Percentiles rank a stretch among this genome's conserved stretches.
phyloP scores from a whole-genome alignment of 495 filamentous ascomycete species.

The Aspergillus steynii region DNA sequence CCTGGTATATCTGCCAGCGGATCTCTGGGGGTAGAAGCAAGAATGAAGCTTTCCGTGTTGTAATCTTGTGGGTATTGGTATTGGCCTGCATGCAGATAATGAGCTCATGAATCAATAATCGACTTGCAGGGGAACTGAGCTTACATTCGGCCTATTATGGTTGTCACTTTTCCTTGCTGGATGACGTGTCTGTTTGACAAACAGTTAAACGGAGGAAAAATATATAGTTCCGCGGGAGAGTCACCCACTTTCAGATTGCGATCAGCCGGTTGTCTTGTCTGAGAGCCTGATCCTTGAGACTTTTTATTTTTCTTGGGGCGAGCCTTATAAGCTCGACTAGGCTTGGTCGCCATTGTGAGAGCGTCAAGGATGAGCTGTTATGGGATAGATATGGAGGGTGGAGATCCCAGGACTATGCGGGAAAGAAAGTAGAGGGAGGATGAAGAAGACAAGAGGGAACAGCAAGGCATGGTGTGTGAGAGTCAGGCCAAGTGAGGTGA shows the following conservation, averaged over 20 bases:
- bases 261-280: no score
- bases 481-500: background rate
- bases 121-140: background rate
- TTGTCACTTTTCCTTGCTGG: background rate
- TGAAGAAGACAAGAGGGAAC: no score
- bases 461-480: no score
- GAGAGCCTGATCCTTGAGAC: background rate
- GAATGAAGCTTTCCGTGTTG: background rate
- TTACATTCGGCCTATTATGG: background rate
- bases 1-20: slow-evolving; percentile 17
- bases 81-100: background rate
- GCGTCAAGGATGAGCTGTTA: background rate
- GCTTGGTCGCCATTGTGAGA: background rate
- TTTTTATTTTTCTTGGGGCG: background rate
- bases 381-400: background rate
- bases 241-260: no score
- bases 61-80: background rate
- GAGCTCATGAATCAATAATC: background rate
- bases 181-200: background rate
- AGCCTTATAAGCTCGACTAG: background rate
- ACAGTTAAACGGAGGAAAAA: no score
- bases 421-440: no score
- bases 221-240: no score
- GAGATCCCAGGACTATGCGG: no score
- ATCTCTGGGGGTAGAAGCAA: slow-evolving; percentile 18